phyloP scores from a whole-genome alignment of 176 grass and related monocot genomes.

The Zizania latifolia region DNA sequence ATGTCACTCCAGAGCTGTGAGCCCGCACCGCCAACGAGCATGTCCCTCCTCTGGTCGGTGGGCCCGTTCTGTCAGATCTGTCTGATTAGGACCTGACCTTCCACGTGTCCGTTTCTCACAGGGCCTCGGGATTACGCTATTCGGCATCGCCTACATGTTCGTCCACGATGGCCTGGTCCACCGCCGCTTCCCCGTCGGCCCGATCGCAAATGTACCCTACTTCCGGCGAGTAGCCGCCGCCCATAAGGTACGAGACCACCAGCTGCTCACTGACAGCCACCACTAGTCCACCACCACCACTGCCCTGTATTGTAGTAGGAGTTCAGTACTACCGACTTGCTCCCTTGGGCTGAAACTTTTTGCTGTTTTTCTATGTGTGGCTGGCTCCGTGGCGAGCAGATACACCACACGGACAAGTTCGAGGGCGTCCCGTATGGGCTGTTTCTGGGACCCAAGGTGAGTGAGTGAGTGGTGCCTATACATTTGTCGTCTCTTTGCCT shows the following conservation, averaged over 20 bases:
- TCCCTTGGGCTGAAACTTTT: background rate
- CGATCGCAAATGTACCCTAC: constrained; percentile 92
- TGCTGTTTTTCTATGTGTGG: constrained; percentile 20
- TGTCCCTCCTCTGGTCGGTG: background rate
- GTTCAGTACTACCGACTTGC: background rate
- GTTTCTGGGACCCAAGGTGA: constrained; percentile 84
- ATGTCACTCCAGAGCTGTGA: background rate
- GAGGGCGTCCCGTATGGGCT: constrained; percentile 78
- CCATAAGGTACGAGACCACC: constrained; percentile 47
- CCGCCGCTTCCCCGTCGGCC: constrained; percentile 88
- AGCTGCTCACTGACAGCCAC: background rate
- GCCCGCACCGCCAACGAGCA: background rate
- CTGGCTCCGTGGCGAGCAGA: constrained; percentile 34
- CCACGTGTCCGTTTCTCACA: constrained; percentile 23
- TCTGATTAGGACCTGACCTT: constrained; percentile 9
- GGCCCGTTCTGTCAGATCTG: background rate
- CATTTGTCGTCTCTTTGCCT: background rate
- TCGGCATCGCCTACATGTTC: constrained; percentile 99
- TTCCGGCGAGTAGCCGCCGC: constrained; percentile 80
- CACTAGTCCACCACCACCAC: no score
- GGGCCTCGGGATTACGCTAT: constrained; percentile 88
- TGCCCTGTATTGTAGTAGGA: no score
- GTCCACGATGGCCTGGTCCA: constrained; percentile 97
- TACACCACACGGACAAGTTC: constrained; percentile 88
- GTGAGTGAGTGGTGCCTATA: constrained; percentile 2